Evolutionary conservation across 164 flowering plant genomes (phyloP).

Genomic region (Protea cynaroides): DNA sequence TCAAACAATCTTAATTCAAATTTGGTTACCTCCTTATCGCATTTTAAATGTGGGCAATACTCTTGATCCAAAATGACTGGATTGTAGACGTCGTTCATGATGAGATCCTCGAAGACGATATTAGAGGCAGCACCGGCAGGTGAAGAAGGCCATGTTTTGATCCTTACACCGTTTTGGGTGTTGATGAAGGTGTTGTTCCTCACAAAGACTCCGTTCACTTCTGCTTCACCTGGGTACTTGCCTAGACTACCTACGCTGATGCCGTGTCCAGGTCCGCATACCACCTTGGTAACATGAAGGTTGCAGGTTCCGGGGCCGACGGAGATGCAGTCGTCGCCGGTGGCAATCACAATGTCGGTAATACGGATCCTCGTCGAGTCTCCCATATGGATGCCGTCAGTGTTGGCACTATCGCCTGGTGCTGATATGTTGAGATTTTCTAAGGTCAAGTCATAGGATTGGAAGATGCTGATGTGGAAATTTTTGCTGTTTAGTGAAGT

Average conservation of each 20-base stretch:
- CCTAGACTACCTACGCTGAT: conserved; percentile 60
- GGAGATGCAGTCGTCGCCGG: conserved; percentile 68
- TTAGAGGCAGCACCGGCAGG: conserved; percentile 14
- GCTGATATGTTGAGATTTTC: conserved; percentile 22
- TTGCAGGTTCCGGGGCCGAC: conserved; percentile 37
- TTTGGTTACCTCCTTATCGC: conserved; percentile 19
- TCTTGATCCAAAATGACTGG: conserved; percentile 53
- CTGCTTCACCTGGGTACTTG: conserved; percentile 24
- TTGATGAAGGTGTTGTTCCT: conserved; percentile 31
- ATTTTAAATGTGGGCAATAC: conserved; percentile 40
- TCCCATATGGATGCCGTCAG: conserved; percentile 64
- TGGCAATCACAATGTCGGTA: conserved; percentile 20
- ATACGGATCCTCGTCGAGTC: conserved; percentile 26
- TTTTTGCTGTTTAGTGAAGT: conserved; percentile 38
- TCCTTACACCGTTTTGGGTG: conserved; percentile 42
- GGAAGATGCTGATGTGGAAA: conserved; percentile 34
- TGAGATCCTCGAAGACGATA: conserved; percentile 33
- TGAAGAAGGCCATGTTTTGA: conserved; percentile 44
- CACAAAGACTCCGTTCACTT: conserved; percentile 25
- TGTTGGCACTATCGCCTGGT: conserved; percentile 40
- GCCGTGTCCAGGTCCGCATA: conserved; percentile 61
- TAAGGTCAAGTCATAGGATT: conserved; percentile 26
- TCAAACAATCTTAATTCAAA: neutral
- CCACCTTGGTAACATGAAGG: conserved; percentile 12
- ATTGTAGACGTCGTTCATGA: conserved; percentile 32